Percentiles rank a stretch among this genome's conserved stretches.
Evolutionary conservation across 2,329 filamentous ascomycete genomes (phyloP).

Genomic region (Zymoseptoria ardabiliae): DNA sequence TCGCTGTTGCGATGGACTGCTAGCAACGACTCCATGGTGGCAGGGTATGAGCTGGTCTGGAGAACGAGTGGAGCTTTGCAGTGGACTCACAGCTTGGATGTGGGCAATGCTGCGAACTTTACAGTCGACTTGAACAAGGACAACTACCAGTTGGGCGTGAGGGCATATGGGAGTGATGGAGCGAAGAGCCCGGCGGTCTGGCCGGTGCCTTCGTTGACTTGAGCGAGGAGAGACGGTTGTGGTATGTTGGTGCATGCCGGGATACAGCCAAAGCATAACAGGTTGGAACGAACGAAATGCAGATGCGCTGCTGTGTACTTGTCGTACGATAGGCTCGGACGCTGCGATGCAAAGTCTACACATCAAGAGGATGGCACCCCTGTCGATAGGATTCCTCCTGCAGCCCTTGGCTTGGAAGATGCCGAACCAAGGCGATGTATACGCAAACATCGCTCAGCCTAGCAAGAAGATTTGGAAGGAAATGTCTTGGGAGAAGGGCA

Average conservation of each 20-base stretch:
- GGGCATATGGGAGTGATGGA: slow-evolving; percentile 46
- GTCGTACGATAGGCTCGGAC: not conserved
- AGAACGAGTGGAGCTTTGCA: slow-evolving; percentile 44
- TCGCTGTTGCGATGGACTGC: slow-evolving; percentile 44
- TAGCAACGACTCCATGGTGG: slow-evolving; percentile 35
- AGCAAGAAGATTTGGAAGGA: not conserved
- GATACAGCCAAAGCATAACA: not conserved
- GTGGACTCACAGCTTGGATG: slow-evolving; percentile 30
- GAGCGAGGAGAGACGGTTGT: not conserved
- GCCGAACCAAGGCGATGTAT: not conserved
- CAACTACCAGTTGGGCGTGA: slow-evolving; percentile 51
- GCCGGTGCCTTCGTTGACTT: slow-evolving; percentile 30
- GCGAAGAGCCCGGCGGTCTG: slow-evolving; percentile 44
- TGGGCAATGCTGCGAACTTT: slow-evolving; percentile 41
- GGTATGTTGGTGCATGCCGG: not conserved
- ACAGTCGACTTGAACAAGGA: slow-evolving; percentile 49
- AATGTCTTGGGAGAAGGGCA: not conserved
- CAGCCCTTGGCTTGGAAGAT: not conserved
- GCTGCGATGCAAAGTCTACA: not conserved
- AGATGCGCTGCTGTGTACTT: not conserved
- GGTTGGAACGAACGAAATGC: not conserved
- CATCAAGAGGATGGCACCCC: not conserved
- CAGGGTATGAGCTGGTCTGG: slow-evolving; percentile 51
- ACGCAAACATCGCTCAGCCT: not conserved
- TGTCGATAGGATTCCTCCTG: not conserved